A percentile compares a stretch with the other conserved stretches of the same genome.
Conservation (phyloP, 805 yeast species). For the Yarrowia keelungensis region DNA sequence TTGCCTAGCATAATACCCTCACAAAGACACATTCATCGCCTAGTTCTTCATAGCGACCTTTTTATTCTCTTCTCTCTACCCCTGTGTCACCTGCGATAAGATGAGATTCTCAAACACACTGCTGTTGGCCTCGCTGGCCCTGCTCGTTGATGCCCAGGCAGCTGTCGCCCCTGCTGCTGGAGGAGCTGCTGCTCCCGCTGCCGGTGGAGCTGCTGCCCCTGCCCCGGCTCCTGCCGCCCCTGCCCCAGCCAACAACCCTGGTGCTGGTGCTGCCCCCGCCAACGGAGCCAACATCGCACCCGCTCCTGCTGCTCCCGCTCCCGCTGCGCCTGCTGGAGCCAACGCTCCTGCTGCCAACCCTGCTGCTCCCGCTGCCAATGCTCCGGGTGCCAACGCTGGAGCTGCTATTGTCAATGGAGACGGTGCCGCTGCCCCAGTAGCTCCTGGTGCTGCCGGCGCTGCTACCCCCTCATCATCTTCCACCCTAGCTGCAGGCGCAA, state of each 20-base stretch:
- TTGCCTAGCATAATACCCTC: constrained; percentile 7
- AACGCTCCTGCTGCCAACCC: constrained; percentile 13
- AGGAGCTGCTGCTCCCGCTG: constrained; percentile 10
- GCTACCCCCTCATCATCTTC: background rate
- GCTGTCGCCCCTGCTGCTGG: constrained; percentile 11
- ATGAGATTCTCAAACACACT: constrained; percentile 24
- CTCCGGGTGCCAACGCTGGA: constrained; percentile 8
- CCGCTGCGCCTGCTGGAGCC: constrained; percentile 9
- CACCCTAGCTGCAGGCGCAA: constrained; percentile 5
- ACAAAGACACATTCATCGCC: background rate
- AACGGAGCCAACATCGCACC: constrained; percentile 13
- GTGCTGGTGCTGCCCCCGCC: constrained; percentile 30
- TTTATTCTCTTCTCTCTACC: background rate
- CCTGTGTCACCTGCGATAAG: background rate
- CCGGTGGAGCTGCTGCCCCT: constrained; percentile 10
- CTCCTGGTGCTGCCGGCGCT: constrained; percentile 6
- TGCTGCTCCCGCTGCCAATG: constrained; percentile 4
- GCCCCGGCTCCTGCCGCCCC: background rate
- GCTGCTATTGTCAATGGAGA: constrained; percentile 2
- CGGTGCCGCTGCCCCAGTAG: constrained; percentile 7
- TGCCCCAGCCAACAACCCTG: constrained; percentile 16
- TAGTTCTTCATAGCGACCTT: background rate
- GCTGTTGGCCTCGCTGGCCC: constrained; percentile 12
- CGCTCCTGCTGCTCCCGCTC: constrained; percentile 23
- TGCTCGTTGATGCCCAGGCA: constrained; percentile 29